Base-by-base conservation (phyloP, 345 rosid genomes). In the Bruguiera parviflora region DNA sequence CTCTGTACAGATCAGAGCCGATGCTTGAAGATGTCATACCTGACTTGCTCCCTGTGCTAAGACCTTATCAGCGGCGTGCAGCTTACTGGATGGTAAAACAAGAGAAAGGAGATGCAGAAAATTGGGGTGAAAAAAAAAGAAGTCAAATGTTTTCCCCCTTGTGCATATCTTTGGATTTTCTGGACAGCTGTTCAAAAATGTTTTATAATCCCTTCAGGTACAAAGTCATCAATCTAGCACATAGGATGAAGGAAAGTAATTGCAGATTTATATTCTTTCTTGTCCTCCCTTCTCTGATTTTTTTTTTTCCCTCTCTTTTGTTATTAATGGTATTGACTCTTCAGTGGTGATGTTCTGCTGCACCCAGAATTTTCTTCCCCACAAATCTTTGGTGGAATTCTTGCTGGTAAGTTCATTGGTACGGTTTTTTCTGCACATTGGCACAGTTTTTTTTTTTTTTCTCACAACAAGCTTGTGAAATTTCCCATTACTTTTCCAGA, bases 191-290 rank as follows among this genome's bases (percentile, higher is more conserved):
- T 74, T 77, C 90, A 79, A 86, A 82, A 73, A 82, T 94, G 92
- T 94, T 81, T 87, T 88, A 82, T 77, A 94, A 94, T 82, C 98
- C 98, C 68, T 94, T 94, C 89, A 88, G 97, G 96, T 95, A 83
- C 49, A 73, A 19, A 59, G 61, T 62, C 68, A 27, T 64, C 58
- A 47, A 27, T 53, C 58, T 46, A 28, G 20, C 20, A 63, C 59
- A 32, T 58, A 18, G 32, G 53, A 6, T 63, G 61, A 33, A 71
- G 25, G 58, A 69, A 59, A 64, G 32, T 16, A 10, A 24, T 9
- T 24, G 28, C 28, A 56, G 28, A 56, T 56, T 24, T 56, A 24
- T 24, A 4, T 24, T 56, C 53, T 20, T 21, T 35, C 6, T 18
- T 16, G n/a, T 13, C 15, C 35, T 33, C n/a, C 39, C 55, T 32